These are phyloP conservation scores for Marasmius oreades DNA, from an alignment of 1,284 basidiomycete genomes.

Conservation along the genomic window DNA sequence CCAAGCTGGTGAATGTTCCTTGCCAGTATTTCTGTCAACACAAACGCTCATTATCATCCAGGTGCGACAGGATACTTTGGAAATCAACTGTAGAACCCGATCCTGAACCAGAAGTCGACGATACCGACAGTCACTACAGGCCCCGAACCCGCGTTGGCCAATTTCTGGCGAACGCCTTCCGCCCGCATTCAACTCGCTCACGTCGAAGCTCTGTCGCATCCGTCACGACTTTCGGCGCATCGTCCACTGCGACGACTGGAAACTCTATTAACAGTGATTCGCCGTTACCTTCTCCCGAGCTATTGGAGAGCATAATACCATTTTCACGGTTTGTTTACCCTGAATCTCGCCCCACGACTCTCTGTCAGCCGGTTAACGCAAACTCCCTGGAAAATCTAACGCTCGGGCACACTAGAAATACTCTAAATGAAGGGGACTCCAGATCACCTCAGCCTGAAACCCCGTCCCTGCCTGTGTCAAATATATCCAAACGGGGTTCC, in stretches of 20 bases:
- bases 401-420: slow-evolving; percentile 6
- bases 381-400: slow-evolving; percentile 21
- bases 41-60: slow-evolving; percentile 21
- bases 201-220: slow-evolving; percentile 26
- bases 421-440: too few species aligned
- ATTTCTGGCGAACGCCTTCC: slow-evolving; percentile 52
- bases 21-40: background rate
- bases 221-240: slow-evolving; percentile 13
- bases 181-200: slow-evolving; percentile 40
- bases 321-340: slow-evolving; percentile 26
- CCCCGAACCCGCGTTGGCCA: slow-evolving; percentile 47
- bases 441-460: background rate
- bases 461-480: background rate
- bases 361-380: slow-evolving; percentile 6
- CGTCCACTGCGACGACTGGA: slow-evolving; percentile 7
- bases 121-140: slow-evolving; percentile 22
- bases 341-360: slow-evolving; percentile 8
- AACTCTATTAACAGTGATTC: slow-evolving; percentile 14
- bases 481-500: background rate
- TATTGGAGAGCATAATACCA: slow-evolving; percentile 17
- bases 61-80: slow-evolving; percentile 80
- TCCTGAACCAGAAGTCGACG: slow-evolving; percentile 33
- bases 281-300: slow-evolving; percentile 18
- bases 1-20: slow-evolving; percentile 63
- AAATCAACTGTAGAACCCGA: slow-evolving; percentile 62